A percentile compares a stretch with the other conserved stretches of the same genome.
Conservation (phyloP, 139 green algal genomes). For the Chlorella sorokiniana region DNA sequence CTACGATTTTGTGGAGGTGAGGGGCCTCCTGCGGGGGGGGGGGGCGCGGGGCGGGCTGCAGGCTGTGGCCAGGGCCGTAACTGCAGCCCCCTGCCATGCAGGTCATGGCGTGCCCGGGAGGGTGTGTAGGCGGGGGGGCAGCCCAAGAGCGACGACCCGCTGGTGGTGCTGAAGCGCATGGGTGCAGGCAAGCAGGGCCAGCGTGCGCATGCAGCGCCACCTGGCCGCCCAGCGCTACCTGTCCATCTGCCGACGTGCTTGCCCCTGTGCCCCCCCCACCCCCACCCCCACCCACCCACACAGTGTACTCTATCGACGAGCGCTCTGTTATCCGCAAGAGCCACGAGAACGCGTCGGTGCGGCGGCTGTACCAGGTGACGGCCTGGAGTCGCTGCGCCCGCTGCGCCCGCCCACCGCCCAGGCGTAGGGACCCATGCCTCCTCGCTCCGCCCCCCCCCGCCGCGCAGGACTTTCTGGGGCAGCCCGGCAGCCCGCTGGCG, state of each 20-base stretch:
- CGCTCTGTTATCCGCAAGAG: slow-evolving; percentile 19
- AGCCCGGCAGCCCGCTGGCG: slow-evolving; percentile 48
- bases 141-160: slow-evolving; percentile 63
- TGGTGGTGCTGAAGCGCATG: slow-evolving; percentile 61
- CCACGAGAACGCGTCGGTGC: slow-evolving; percentile 42
- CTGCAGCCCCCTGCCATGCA: too few species aligned
- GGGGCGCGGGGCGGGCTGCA: too few species aligned
- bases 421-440: background rate
- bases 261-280: background rate
- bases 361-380: slow-evolving; percentile 30
- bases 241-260: background rate
- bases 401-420: background rate
- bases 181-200: slow-evolving; percentile 10
- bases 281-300: background rate
- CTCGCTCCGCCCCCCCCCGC: background rate
- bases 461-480: slow-evolving; percentile 54
- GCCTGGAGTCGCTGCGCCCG: background rate
- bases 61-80: too few species aligned
- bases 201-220: too few species aligned
- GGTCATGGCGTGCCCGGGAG: slow-evolving; percentile 45
- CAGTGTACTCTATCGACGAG: slow-evolving; percentile 39
- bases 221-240: too few species aligned
- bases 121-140: slow-evolving; percentile 77
- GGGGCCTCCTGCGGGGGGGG: too few species aligned
- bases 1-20: slow-evolving; percentile 67